Percentiles rank a stretch among this genome's conserved stretches.
phyloP scores from a whole-genome alignment of 305 asterid genomes.

The Fraxinus sp. region DNA sequence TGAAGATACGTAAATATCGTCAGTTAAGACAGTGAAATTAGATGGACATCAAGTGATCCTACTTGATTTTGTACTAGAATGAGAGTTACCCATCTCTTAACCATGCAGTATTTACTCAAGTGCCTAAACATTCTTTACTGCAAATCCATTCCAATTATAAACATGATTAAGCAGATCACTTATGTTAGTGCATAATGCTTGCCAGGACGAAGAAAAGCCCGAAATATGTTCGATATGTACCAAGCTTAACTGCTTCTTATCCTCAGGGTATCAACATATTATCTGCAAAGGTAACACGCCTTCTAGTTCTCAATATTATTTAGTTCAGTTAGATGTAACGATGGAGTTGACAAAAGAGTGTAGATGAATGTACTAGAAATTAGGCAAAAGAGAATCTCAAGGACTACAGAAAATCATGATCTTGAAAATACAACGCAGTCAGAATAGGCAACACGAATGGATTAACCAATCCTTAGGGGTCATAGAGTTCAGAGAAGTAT shows the following conservation, averaged over 20 bases:
- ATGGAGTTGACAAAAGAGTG: neutral
- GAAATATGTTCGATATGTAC: neutral
- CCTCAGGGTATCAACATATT: neutral
- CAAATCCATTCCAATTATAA: neutral
- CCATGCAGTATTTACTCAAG: neutral
- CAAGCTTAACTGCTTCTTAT: neutral
- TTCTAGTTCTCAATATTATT: neutral
- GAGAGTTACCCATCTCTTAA: neutral
- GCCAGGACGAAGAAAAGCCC: neutral
- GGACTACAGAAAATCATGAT: neutral
- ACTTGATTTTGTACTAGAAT: slow-evolving; percentile 14
- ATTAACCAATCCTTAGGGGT: neutral
- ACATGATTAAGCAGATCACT: neutral
- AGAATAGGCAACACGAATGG: neutral
- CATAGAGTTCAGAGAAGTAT: neutral
- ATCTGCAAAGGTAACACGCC: neutral
- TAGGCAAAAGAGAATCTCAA: neutral
- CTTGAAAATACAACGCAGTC: neutral
- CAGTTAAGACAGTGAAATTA: slow-evolving; percentile 8
- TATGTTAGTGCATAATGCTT: neutral
- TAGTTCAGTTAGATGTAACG: neutral
- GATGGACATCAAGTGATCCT: slow-evolving; percentile 5
- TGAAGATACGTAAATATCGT: neutral
- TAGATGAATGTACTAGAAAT: neutral
- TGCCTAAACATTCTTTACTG: neutral